Conservation (phyloP, 2,329 filamentous ascomycete species). For the Coniochaeta pulveracea region DNA sequence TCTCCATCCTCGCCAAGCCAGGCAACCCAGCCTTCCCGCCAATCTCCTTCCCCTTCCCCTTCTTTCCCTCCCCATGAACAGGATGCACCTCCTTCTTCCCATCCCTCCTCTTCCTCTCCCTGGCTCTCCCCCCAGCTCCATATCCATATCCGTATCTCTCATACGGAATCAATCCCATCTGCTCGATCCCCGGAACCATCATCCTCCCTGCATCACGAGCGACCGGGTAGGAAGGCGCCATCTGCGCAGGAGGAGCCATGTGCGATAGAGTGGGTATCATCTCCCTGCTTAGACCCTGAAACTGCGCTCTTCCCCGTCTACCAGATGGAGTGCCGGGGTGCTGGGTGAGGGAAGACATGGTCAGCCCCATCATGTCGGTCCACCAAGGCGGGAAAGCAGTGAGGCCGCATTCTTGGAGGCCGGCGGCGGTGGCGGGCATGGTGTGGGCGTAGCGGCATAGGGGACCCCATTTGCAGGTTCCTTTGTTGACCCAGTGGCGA, state of each 20-base stretch:
- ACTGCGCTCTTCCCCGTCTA: too few relatives aligned
- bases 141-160: background rate
- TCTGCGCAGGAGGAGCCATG: too few relatives aligned
- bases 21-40: background rate
- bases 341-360: background rate
- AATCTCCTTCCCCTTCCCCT: background rate
- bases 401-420: conserved; percentile 30
- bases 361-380: conserved; percentile 6
- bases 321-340: too few relatives aligned
- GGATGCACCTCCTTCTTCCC: background rate
- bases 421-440: conserved; percentile 31
- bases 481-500: conserved; percentile 35
- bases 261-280: too few relatives aligned
- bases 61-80: background rate
- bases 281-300: too few relatives aligned
- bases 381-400: conserved; percentile 31
- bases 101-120: background rate
- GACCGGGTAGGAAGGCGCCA: too few relatives aligned
- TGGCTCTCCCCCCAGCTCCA: background rate
- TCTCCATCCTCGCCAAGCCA: background rate
- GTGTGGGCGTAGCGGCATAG: conserved; percentile 31
- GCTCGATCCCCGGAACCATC: too few relatives aligned
- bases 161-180: background rate
- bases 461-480: conserved; percentile 31
- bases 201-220: too few relatives aligned